A percentile compares a stretch with the other conserved stretches of the same genome.
Conservation (phyloP, 2,329 filamentous ascomycete genomes). For the Alternaria sp. region DNA sequence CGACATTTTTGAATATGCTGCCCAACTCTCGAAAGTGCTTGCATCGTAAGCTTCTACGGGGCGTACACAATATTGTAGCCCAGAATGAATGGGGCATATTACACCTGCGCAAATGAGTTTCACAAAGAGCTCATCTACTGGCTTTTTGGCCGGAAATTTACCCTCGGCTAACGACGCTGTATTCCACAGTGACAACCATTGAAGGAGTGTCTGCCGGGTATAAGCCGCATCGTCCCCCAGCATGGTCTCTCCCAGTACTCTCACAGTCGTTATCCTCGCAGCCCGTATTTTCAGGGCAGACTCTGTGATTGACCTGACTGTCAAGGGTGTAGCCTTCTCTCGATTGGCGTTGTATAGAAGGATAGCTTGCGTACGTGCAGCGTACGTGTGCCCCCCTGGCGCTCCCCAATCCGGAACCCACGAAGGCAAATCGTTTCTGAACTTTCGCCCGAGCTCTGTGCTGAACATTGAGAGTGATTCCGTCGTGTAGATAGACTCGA, state of each 20-base stretch:
- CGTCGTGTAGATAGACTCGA: neutral
- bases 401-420: constrained; percentile 32
- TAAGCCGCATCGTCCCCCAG: neutral
- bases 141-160: neutral
- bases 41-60: neutral
- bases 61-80: neutral
- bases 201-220: neutral
- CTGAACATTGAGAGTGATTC: constrained; percentile 10
- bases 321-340: neutral
- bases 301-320: neutral
- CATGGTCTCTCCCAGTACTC: neutral
- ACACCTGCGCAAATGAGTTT: neutral
- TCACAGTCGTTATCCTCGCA: neutral
- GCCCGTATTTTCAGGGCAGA: neutral
- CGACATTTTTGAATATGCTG: neutral
- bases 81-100: neutral
- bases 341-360: neutral
- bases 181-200: neutral
- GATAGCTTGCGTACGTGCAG: neutral
- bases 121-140: neutral
- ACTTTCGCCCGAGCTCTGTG: constrained; percentile 21
- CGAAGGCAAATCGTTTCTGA: constrained; percentile 20
- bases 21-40: neutral
- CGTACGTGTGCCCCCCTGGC: constrained; percentile 4
- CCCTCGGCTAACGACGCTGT: neutral